Conservation (phyloP, 768 basidiomycete genomes). For the Cyathus striatus region DNA sequence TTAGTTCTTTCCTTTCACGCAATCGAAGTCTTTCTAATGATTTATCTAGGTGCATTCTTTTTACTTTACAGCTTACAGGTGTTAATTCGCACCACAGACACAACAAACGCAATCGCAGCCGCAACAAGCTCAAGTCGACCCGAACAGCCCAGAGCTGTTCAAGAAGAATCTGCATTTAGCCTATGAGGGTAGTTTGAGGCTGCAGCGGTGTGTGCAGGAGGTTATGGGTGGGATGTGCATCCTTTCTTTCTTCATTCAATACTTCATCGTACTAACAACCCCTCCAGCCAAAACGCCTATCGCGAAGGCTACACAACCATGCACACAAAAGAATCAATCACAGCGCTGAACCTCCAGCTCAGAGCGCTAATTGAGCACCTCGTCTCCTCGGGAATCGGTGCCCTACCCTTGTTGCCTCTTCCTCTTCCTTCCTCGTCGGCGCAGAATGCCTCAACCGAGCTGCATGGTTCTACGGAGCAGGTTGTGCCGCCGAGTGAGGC, state of each 20-base stretch:
- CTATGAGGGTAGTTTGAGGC: constrained; percentile 40
- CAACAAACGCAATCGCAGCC: too few relatives aligned
- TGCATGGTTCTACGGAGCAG: too few relatives aligned
- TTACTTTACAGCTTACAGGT: too few relatives aligned
- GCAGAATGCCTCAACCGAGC: too few relatives aligned
- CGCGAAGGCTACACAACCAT: constrained; percentile 46
- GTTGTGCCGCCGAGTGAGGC: background rate
- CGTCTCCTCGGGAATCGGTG: constrained; percentile 60
- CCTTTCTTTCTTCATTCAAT: too few relatives aligned
- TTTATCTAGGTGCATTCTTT: too few relatives aligned
- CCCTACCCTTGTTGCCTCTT: constrained; percentile 44
- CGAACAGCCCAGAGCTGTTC: constrained; percentile 58
- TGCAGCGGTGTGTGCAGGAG: constrained; percentile 44
- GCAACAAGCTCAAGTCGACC: too few relatives aligned
- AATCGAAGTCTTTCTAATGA: too few relatives aligned
- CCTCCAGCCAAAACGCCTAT: constrained; percentile 54
- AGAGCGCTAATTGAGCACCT: constrained; percentile 41
- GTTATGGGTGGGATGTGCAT: constrained; percentile 52
- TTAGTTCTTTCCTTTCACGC: too few relatives aligned
- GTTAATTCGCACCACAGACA: too few relatives aligned
- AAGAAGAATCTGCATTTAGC: constrained; percentile 49
- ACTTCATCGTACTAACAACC: background rate
- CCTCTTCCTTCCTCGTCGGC: constrained; percentile 7
- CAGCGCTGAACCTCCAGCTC: constrained; percentile 45
- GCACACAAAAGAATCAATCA: constrained; percentile 51